Evolutionary conservation across 495 filamentous ascomycete species (phyloP), one percentile per base, ranked within the genome.

Genomic region (Thermothielavioides terrestris): DNA sequence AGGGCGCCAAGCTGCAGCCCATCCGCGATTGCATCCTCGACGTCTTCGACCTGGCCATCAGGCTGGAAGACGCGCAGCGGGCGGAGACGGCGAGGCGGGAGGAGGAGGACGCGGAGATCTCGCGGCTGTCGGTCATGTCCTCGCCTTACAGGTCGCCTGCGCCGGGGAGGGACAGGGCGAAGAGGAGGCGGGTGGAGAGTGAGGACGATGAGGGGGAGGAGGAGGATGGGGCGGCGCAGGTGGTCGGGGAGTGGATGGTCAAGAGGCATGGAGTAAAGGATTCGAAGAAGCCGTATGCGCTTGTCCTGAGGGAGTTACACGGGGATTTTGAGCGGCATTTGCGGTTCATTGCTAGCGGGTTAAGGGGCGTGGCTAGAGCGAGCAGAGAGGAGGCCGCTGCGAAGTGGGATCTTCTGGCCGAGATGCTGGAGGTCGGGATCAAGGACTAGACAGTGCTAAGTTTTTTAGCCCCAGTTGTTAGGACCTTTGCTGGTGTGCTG

Each of bases 11-110:
- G 53, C 68, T 88, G 12, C 61, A 71, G 14, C 79, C 82, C 0
- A 82, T 89, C 36, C 75, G 81, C 46, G 71, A 85, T 54, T 75
- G 76, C 18, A 79, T 88, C 25, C 68, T 85, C 21, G 76, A 79
- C 23, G 65, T 89, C 0, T 75, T 90, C 6, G 76, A 82, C 49
- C 64, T 82, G 20, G 58, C 72, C 0, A 67, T 79, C 45, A 66
- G 66, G 39, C 67, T 81, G n/a, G 70, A 72, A 12, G 70, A 76
- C 32, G 68, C 67, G 0, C 75, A 67, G 27, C 58, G 63, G 6
- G 54, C 56, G 1, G 70, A 77, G 44, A 61, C 57, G 45, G 68
- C 59, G 21, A 63, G 61, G 28, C 56, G 64, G 14, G 54, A 59
- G 11, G 67, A 72, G 42, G 69, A 74, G 42, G 63, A 63, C 5